Base-by-base conservation (phyloP, 768 basidiomycete genomes). In the Hypholoma sublateritium region DNA sequence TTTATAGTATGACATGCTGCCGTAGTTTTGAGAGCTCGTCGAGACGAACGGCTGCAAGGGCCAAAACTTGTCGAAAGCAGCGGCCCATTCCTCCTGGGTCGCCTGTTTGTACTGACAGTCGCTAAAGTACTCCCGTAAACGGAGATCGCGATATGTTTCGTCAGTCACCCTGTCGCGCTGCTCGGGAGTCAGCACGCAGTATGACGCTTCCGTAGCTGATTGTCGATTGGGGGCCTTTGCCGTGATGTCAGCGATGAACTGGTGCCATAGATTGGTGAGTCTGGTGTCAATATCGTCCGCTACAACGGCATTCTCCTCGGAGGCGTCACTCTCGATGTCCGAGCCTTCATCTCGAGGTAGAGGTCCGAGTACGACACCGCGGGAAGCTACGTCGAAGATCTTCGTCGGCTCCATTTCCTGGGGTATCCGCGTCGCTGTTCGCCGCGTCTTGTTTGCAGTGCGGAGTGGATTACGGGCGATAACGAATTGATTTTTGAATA, bases 211-310 rank as follows among this genome's bases (percentile, higher is more conserved):
- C 1, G 16, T 17, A 0, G 22, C 37, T 8, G 53, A 39, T 28
- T 57, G 46, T 2, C 46, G 48, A 50, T 68, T 68, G 1, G 68
- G 61, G 2, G 62, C 54, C 45, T 61, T 68, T 4, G 14, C 19
- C 12, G 60, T 59, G 4, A 70, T 19, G 35, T 70, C 69, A 1
- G 54, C 12, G 24, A 70, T 51, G 45, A 66, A 67, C 19, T 69
- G 68, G 7, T 43, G 52, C 68, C 67, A 69, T 17, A 70, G 14
- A 0, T 12, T 6, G 0, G 62, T 61, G 22, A 69, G 24, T 8
- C 6, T 22, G 5, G 11, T 17, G 34, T 69, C 65, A 7, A 65
- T 37, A 4, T 41, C 28, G 5, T 59, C 50, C 2, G 50, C 22
- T 3, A 50, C 44, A 24, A 17, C 17, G 9, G 21, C 11, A 0